Evolutionary conservation across 768 basidiomycete species (phyloP).

Genomic region (Termitomyces bulborhizus): DNA sequence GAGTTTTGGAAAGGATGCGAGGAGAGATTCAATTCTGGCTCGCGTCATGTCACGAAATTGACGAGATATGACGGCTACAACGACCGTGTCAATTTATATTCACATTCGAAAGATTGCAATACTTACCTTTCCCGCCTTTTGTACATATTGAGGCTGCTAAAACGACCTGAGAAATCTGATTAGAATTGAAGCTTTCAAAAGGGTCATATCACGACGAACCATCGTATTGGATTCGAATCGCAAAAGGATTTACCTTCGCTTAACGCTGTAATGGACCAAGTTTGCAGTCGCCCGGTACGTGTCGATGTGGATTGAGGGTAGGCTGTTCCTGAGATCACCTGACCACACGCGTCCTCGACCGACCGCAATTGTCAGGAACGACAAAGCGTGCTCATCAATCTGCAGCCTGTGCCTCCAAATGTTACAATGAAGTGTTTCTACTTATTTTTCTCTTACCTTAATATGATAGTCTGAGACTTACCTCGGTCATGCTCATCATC

Average conservation of each 20-base stretch:
- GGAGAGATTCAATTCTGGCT: conserved; percentile 88
- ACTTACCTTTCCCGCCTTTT: conserved; percentile 29
- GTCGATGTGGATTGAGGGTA: neutral
- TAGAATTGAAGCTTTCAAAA: neutral
- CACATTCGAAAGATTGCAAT: neutral
- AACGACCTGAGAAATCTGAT: conserved; percentile 56
- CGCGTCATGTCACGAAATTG: conserved; percentile 85
- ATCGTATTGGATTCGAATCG: neutral
- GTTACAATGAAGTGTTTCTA: too few relatives aligned
- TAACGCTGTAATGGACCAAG: neutral
- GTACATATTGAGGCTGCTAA: conserved; percentile 94
- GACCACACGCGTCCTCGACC: too few relatives aligned
- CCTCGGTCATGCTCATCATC: too few relatives aligned
- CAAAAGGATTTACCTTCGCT: neutral
- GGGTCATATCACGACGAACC: neutral
- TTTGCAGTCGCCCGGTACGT: conserved; percentile 1
- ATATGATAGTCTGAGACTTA: too few relatives aligned
- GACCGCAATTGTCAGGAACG: too few relatives aligned
- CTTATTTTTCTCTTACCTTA: too few relatives aligned
- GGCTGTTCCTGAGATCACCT: too few relatives aligned
- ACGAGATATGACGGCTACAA: conserved; percentile 85
- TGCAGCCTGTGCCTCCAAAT: too few relatives aligned
- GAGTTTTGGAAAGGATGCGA: conserved; percentile 95
- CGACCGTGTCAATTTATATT: neutral
- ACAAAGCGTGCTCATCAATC: too few relatives aligned